These are phyloP conservation scores for Huntiella abstrusa DNA, from an alignment of 2,329 filamentous ascomycete genomes.

Conservation along the genomic window DNA sequence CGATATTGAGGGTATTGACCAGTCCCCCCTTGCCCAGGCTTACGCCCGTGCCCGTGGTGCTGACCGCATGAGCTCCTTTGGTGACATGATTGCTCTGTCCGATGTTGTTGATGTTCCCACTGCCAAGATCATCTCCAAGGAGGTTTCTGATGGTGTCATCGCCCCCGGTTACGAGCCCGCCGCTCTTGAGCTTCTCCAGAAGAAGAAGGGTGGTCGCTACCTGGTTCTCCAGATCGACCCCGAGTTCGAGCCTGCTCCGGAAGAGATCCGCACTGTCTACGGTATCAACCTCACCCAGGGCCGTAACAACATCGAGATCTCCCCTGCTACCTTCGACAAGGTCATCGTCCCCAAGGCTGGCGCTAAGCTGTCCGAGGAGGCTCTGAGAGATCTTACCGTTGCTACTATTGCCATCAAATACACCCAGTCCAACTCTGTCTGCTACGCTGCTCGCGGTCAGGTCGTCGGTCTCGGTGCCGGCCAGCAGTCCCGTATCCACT, in stretches of 20 bases:
- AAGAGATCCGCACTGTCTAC: slow-evolving; percentile 75
- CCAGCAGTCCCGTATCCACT: slow-evolving; percentile 96
- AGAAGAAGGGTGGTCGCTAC: slow-evolving; percentile 98
- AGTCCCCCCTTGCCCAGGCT: slow-evolving; percentile 72
- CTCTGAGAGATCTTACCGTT: slow-evolving; percentile 76
- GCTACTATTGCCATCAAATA: slow-evolving; percentile 97
- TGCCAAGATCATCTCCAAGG: slow-evolving; percentile 91
- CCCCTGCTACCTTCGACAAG: slow-evolving; percentile 65
- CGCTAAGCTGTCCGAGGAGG: slow-evolving; percentile 53
- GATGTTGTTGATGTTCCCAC: slow-evolving; percentile 81
- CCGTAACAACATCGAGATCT: slow-evolving; percentile 81
- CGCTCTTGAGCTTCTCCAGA: slow-evolving; percentile 77
- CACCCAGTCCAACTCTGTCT: slow-evolving; percentile 97
- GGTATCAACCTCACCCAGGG: slow-evolving; percentile 76
- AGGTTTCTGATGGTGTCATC: slow-evolving; percentile 94
- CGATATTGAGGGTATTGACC: slow-evolving; percentile 77
- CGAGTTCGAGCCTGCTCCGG: slow-evolving; percentile 60
- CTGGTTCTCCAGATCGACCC: slow-evolving; percentile 89
- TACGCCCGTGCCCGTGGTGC: slow-evolving; percentile 91
- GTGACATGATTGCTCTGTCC: slow-evolving; percentile 85
- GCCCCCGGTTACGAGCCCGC: slow-evolving; percentile 72
- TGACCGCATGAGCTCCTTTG: slow-evolving; percentile 97
- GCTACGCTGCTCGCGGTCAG: slow-evolving; percentile 88
- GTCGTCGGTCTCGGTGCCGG: slow-evolving; percentile 86
- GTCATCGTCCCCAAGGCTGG: slow-evolving; percentile 75